Conservation (phyloP, 169 alveolate species). For the Pseudocohnilembus persalinus region DNA sequence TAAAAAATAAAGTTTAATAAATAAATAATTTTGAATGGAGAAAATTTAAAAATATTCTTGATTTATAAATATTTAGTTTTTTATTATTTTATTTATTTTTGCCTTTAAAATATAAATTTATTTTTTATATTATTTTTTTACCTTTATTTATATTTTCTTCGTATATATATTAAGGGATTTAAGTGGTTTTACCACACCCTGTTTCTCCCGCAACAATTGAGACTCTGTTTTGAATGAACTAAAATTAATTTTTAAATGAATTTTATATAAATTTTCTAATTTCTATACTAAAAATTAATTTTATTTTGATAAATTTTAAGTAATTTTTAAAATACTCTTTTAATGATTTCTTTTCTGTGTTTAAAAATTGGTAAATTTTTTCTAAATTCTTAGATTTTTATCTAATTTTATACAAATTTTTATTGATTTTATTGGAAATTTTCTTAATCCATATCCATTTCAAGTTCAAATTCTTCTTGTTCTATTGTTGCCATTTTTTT, state of each 20-base stretch:
- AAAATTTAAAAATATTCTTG: too few relatives aligned
- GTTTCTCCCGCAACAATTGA: conserved; percentile 79
- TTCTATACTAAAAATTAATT: background rate
- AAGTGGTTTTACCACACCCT: conserved; percentile 81
- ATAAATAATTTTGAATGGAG: too few relatives aligned
- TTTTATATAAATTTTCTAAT: background rate
- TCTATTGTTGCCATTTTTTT: too few relatives aligned
- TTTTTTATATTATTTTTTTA: conserved; percentile 8
- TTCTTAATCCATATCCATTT: too few relatives aligned
- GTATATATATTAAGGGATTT: conserved; percentile 70
- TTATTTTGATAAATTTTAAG: background rate
- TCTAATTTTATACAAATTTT: too few relatives aligned
- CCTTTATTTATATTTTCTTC: conserved; percentile 27
- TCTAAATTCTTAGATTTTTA: background rate
- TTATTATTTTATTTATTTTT: conserved; percentile 1
- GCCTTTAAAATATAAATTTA: background rate
- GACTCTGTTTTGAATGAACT: conserved; percentile 45
- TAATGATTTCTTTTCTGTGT: conserved; percentile 21
- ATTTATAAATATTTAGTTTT: too few relatives aligned
- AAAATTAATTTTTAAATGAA: background rate
- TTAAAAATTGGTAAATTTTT: conserved; percentile 17
- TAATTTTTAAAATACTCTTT: conserved; percentile 2
- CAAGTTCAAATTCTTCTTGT: too few relatives aligned
- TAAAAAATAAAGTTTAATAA: too few relatives aligned
- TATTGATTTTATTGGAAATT: too few relatives aligned